These are phyloP conservation scores for Metschnikowia sp. DNA, from an alignment of 805 yeast genomes.

Conservation along the genomic window DNA sequence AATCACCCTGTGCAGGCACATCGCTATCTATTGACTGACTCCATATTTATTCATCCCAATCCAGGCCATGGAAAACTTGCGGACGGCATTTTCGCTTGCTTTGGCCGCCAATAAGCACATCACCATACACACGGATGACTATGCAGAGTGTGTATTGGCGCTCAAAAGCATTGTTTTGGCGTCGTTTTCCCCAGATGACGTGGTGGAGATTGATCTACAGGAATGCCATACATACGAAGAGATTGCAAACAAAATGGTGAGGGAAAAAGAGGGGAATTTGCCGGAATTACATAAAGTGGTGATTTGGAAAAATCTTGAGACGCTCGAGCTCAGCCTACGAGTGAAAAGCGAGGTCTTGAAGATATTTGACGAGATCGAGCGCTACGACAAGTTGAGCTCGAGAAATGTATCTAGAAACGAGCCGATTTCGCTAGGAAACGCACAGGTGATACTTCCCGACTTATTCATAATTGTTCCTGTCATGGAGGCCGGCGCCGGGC, in stretches of 20 bases:
- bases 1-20: not conserved
- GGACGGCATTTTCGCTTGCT: conserved; percentile 14
- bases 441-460: conserved; percentile 8
- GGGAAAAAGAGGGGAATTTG: conserved; percentile 1
- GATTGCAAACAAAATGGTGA: conserved; percentile 12
- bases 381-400: conserved; percentile 12
- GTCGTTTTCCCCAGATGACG: conserved; percentile 2
- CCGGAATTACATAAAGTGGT: conserved; percentile 13
- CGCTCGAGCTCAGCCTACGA: conserved; percentile 1
- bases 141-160: conserved; percentile 4
- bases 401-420: not conserved
- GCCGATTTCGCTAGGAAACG: conserved; percentile 12
- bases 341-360: conserved; percentile 6
- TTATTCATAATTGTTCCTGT: conserved; percentile 12
- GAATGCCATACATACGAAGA: conserved; percentile 6
- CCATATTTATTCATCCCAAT: not conserved
- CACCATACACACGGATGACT: conserved; percentile 10
- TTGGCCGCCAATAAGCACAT: conserved; percentile 12
- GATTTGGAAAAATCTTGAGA: conserved; percentile 17
- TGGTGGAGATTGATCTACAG: conserved; percentile 16
- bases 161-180: not conserved
- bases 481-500: conserved; percentile 2
- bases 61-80: conserved; percentile 15
- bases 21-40: not conserved
- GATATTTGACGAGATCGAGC: conserved; percentile 13